These are phyloP conservation scores for Tausonia pullulans DNA, from an alignment of 1,284 basidiomycete species.

Conservation along the genomic window DNA sequence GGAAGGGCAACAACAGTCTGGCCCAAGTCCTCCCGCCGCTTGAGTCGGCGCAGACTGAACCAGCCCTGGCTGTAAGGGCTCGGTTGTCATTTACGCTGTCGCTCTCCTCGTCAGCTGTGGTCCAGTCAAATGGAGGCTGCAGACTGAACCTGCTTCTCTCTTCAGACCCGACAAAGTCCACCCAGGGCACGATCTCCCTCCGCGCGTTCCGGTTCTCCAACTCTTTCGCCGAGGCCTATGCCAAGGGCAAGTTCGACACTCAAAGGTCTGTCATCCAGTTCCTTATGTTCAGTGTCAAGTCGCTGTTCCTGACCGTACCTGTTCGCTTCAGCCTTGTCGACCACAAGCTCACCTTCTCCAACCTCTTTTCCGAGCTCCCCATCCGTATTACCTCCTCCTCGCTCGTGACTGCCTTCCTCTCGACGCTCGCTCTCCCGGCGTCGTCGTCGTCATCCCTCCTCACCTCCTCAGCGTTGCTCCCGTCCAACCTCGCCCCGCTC, in stretches of 20 bases:
- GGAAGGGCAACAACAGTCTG: neutral
- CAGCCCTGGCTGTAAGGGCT: no score
- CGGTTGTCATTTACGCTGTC: no score
- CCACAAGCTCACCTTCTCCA: slow-evolving; percentile 77
- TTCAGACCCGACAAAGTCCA: slow-evolving; percentile 45
- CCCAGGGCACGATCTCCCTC: slow-evolving; percentile 77
- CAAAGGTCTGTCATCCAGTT: slow-evolving; percentile 26
- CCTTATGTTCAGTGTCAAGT: neutral
- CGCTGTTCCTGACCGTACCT: neutral
- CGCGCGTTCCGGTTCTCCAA: slow-evolving; percentile 81
- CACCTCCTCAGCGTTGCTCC: slow-evolving; percentile 17
- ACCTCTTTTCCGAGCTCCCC: slow-evolving; percentile 81
- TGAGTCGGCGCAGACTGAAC: no score
- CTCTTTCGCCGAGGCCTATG: slow-evolving; percentile 65
- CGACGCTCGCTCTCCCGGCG: slow-evolving; percentile 47
- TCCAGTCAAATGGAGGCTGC: neutral
- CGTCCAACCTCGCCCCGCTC: slow-evolving; percentile 43
- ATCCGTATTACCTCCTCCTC: slow-evolving; percentile 79
- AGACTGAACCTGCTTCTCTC: neutral
- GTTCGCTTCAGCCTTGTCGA: slow-evolving; percentile 45
- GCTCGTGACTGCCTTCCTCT: slow-evolving; percentile 73
- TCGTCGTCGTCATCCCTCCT: slow-evolving; percentile 24
- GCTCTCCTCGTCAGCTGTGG: no score
- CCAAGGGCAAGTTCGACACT: slow-evolving; percentile 76
- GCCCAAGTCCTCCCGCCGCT: no score